These are phyloP conservation scores for Penicillium paxilli DNA, from an alignment of 495 filamentous ascomycete genomes.

Conservation along the genomic window DNA sequence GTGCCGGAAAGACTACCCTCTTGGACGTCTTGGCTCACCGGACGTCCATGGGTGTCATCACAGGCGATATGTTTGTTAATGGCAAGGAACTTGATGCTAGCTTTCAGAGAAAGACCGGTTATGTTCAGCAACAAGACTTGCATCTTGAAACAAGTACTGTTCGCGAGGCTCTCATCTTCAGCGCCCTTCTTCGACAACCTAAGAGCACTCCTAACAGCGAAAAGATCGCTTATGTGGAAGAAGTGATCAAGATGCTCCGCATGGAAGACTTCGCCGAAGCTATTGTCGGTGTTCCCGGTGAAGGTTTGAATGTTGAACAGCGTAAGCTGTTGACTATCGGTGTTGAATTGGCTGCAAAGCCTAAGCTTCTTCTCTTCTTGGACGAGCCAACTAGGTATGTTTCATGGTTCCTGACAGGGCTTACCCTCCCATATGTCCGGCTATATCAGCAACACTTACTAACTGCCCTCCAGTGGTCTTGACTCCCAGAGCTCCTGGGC, in stretches of 20 bases:
- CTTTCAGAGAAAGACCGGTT: constrained; percentile 92
- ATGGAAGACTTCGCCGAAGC: constrained; percentile 88
- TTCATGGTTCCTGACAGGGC: constrained; percentile 68
- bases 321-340: constrained; percentile 82
- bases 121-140: constrained; percentile 92
- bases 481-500: constrained; percentile 70
- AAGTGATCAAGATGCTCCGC: constrained; percentile 85
- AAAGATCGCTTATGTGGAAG: constrained; percentile 86
- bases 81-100: constrained; percentile 61
- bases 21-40: constrained; percentile 48
- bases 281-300: constrained; percentile 79
- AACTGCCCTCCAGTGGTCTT: constrained; percentile 62
- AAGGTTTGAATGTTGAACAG: constrained; percentile 86
- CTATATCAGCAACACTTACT: not conserved
- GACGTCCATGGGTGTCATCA: constrained; percentile 48
- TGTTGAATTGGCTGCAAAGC: constrained; percentile 81
- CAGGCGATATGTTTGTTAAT: constrained; percentile 54
- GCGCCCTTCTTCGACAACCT: constrained; percentile 83
- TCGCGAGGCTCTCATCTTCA: constrained; percentile 80
- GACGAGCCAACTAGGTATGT: constrained; percentile 55
- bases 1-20: constrained; percentile 60
- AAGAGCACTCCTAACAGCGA: constrained; percentile 64
- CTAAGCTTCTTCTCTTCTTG: constrained; percentile 75
- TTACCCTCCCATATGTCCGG: not conserved
- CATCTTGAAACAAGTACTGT: constrained; percentile 82